Conservation (phyloP, 1,284 basidiomycete species). For the Malassezia psittaci region DNA sequence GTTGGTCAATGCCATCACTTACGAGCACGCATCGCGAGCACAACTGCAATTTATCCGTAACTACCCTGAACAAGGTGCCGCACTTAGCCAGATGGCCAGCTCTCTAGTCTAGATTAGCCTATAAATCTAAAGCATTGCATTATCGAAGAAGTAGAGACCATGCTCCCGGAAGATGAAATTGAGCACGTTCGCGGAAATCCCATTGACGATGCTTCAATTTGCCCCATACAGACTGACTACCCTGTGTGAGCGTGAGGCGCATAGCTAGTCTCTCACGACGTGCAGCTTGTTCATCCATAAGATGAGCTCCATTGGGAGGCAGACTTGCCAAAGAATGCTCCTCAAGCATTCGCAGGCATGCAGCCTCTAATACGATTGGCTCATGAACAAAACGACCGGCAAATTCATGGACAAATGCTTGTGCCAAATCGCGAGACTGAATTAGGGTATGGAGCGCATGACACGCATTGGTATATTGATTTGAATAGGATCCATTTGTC, state of each 20-base stretch:
- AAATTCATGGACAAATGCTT: slow-evolving; percentile 15
- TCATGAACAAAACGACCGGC: slow-evolving; percentile 5
- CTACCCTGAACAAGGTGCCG: slow-evolving; percentile 42
- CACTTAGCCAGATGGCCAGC: slow-evolving; percentile 37
- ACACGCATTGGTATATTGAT: slow-evolving; percentile 6
- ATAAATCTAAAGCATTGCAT: neutral
- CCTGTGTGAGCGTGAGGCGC: slow-evolving; percentile 23
- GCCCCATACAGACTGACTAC: slow-evolving; percentile 32
- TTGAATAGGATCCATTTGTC: neutral
- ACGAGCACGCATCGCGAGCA: slow-evolving; percentile 55
- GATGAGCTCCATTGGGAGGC: neutral
- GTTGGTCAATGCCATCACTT: slow-evolving; percentile 76
- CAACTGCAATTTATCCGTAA: slow-evolving; percentile 42
- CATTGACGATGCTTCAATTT: slow-evolving; percentile 33
- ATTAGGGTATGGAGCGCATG: slow-evolving; percentile 8
- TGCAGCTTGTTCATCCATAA: neutral
- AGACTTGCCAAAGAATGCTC: neutral
- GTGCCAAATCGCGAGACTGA: neutral
- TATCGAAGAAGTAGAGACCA: slow-evolving; percentile 9
- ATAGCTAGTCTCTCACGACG: neutral
- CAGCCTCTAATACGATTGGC: slow-evolving; percentile 1
- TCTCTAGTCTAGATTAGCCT: slow-evolving; percentile 17
- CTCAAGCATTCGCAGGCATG: slow-evolving; percentile 6
- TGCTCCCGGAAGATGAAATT: slow-evolving; percentile 5
- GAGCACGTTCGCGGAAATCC: slow-evolving; percentile 33